These are phyloP conservation scores for Lithocarpus polystachyus DNA, from an alignment of 306 rosid genomes.

Conservation along the genomic window DNA sequence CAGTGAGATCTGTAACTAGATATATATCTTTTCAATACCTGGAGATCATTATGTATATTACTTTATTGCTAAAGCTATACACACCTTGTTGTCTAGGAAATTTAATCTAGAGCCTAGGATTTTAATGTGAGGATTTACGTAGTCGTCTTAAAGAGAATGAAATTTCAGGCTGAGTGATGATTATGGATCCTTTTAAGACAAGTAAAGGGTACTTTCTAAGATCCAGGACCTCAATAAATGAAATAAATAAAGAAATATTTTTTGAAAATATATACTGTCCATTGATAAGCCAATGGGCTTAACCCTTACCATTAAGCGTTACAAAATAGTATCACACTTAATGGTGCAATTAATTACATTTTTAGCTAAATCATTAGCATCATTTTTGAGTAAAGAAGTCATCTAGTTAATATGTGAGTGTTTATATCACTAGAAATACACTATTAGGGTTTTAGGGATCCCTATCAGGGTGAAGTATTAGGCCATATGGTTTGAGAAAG, in stretches of 20 bases:
- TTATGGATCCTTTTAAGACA: background rate
- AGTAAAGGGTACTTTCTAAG: too few relatives aligned
- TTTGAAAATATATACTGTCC: too few relatives aligned
- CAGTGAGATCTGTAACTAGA: background rate
- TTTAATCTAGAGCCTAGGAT: background rate
- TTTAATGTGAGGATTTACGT: background rate
- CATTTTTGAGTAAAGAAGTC: too few relatives aligned
- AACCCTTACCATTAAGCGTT: background rate
- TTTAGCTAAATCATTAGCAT: too few relatives aligned
- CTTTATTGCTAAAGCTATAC: background rate
- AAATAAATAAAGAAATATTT: too few relatives aligned
- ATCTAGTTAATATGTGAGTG: too few relatives aligned
- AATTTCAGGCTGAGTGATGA: background rate
- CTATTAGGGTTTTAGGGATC: background rate
- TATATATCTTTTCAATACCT: background rate
- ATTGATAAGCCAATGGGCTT: background rate
- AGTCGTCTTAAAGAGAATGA: background rate
- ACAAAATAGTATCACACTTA: too few relatives aligned
- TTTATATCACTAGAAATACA: too few relatives aligned
- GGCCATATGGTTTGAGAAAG: background rate
- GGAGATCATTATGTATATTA: background rate
- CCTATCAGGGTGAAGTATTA: background rate
- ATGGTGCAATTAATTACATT: too few relatives aligned
- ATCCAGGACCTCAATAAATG: too few relatives aligned
- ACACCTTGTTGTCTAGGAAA: too few relatives aligned